Conservation (phyloP, 2,329 filamentous ascomycete species). For the Paraphoma sp. region DNA sequence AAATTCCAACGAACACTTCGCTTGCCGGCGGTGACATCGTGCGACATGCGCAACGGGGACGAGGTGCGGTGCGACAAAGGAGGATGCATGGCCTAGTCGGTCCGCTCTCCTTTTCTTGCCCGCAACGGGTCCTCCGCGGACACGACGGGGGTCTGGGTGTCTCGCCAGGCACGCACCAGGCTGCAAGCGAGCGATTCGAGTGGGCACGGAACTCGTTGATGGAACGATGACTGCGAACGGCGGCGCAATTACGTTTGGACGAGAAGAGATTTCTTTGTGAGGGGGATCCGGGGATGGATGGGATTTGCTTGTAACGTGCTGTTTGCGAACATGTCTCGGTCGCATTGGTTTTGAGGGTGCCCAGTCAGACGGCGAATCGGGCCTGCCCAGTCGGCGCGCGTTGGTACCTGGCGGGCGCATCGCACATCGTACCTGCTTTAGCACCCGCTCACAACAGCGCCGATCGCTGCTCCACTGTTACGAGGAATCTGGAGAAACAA, state of each 20-base stretch:
- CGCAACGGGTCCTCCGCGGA: background rate
- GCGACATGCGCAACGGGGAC: background rate
- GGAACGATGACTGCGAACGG: too few species aligned
- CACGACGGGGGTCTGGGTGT: background rate
- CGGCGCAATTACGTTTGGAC: too few species aligned
- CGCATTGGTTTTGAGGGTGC: background rate
- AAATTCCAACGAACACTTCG: background rate
- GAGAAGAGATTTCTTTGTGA: background rate
- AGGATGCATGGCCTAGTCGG: background rate
- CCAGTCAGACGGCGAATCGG: background rate
- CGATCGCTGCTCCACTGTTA: conserved; percentile 1
- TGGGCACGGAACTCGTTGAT: too few species aligned
- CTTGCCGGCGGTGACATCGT: background rate
- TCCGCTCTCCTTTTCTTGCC: conserved; percentile 4
- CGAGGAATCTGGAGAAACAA: conserved; percentile 4
- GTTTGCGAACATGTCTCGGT: background rate
- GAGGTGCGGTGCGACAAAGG: background rate
- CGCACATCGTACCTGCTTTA: too few species aligned
- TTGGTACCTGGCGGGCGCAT: background rate
- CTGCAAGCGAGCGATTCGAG: too few species aligned
- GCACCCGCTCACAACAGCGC: background rate
- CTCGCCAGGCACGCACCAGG: too few species aligned
- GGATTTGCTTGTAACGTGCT: background rate
- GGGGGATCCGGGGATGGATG: background rate
- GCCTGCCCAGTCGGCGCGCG: background rate